phyloP scores from a whole-genome alignment of 2,329 filamentous ascomycete species.

The Dactylellina haptotyla region DNA sequence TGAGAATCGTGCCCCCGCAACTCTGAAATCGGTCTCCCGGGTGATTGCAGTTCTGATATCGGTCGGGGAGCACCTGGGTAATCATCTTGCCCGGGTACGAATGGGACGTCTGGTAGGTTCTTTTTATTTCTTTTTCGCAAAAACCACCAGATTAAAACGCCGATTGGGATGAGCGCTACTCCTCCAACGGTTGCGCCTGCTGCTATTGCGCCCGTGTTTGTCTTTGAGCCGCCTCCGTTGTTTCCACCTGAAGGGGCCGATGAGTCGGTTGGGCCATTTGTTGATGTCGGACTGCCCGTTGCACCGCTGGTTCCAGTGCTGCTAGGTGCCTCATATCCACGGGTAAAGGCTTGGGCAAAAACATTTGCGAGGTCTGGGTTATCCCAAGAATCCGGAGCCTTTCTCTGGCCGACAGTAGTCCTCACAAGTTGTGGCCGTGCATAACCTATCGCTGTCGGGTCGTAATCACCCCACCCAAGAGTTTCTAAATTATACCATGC shows the following conservation, averaged over 20 bases:
- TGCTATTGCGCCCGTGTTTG: slow-evolving; percentile 27
- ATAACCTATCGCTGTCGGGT: slow-evolving; percentile 17
- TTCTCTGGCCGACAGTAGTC: slow-evolving; percentile 25
- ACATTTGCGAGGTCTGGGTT: slow-evolving; percentile 19
- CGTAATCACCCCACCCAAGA: slow-evolving; percentile 13
- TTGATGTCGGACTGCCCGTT: neutral
- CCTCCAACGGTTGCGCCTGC: slow-evolving; percentile 21
- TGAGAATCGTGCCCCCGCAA: neutral
- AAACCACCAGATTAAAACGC: slow-evolving; percentile 16
- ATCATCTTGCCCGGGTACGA: neutral
- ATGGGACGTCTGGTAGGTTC: slow-evolving; percentile 12
- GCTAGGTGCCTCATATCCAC: slow-evolving; percentile 14
- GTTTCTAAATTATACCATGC: slow-evolving; percentile 20
- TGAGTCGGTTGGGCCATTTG: neutral
- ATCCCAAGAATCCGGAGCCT: slow-evolving; percentile 26
- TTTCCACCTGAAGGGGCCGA: neutral
- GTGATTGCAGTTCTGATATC: slow-evolving; percentile 17
- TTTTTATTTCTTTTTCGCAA: slow-evolving; percentile 15
- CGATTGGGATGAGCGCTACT: slow-evolving; percentile 7
- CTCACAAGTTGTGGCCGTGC: slow-evolving; percentile 28
- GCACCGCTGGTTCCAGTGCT: slow-evolving; percentile 3
- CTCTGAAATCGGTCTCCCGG: neutral
- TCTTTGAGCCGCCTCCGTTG: neutral
- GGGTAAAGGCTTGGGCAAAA: slow-evolving; percentile 35
- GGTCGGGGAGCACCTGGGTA: neutral